Percentiles rank a stretch among this genome's conserved stretches.
Conservation (phyloP, 106 monocot genomes). For the Vanilla planifolia region DNA sequence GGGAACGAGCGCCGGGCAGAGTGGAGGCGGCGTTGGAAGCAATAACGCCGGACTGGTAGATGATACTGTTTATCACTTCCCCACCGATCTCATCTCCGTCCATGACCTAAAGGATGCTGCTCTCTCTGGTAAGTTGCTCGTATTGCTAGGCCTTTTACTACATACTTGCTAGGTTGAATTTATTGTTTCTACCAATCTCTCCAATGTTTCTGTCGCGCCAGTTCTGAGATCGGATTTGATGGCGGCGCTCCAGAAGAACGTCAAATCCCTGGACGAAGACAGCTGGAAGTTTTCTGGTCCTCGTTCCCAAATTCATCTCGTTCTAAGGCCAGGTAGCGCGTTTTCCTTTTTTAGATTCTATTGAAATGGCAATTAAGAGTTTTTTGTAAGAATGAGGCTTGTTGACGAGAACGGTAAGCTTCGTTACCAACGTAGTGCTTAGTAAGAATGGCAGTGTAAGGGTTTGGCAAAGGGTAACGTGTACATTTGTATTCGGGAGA, state of each 20-base stretch:
- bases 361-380: too few species aligned
- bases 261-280: conserved; percentile 87
- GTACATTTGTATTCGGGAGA: too few species aligned
- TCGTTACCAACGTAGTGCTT: too few species aligned
- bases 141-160: background rate
- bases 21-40: conserved; percentile 32
- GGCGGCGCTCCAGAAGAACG: conserved; percentile 67
- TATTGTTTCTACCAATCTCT: background rate
- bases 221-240: conserved; percentile 69
- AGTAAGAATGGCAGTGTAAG: too few species aligned
- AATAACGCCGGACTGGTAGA: conserved; percentile 28
- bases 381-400: too few species aligned
- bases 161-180: background rate
- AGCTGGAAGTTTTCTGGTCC: conserved; percentile 80
- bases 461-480: too few species aligned
- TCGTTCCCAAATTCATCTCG: conserved; percentile 76
- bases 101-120: conserved; percentile 82
- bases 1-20: conserved; percentile 49
- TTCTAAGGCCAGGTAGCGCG: conserved; percentile 55
- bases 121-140: conserved; percentile 40
- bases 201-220: conserved; percentile 15
- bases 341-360: background rate
- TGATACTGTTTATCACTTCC: conserved; percentile 51
- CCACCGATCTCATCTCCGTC: conserved; percentile 41
- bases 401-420: too few species aligned